These are phyloP conservation scores for Tulasnella sp. DNA, from an alignment of 768 basidiomycete species.

Conservation along the genomic window DNA sequence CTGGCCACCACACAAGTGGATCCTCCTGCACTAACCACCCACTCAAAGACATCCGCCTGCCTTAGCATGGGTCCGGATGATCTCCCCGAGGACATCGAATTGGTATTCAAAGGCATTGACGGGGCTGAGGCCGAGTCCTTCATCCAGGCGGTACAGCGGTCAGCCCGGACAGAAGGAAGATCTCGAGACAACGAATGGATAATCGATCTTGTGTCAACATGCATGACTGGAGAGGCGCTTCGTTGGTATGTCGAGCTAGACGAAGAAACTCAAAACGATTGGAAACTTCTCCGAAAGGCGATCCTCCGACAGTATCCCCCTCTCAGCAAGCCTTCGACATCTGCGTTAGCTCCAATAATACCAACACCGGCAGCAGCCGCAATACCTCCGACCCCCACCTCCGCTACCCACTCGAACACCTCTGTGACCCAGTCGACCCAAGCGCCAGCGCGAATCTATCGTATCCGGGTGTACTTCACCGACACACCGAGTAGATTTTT, in stretches of 20 bases:
- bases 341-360: not conserved
- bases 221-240: not conserved
- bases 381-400: not conserved
- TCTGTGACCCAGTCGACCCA: not conserved
- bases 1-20: not conserved
- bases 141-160: not conserved
- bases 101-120: not conserved
- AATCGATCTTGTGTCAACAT: not conserved
- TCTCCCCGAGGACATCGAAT: not conserved
- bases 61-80: not conserved
- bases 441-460: not conserved
- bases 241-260: not conserved
- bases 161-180: not conserved
- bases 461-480: not conserved
- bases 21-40: not conserved
- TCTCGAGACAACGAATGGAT: not conserved
- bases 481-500: not conserved
- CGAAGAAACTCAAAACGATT: not conserved
- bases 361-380: not conserved
- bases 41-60: not conserved
- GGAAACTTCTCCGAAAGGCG: not conserved
- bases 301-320: not conserved
- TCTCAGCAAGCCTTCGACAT: not conserved
- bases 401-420: not conserved
- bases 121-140: not conserved